These are phyloP conservation scores for Penicillium rolfsii DNA, from an alignment of 2,329 filamentous ascomycete genomes.

Conservation along the genomic window DNA sequence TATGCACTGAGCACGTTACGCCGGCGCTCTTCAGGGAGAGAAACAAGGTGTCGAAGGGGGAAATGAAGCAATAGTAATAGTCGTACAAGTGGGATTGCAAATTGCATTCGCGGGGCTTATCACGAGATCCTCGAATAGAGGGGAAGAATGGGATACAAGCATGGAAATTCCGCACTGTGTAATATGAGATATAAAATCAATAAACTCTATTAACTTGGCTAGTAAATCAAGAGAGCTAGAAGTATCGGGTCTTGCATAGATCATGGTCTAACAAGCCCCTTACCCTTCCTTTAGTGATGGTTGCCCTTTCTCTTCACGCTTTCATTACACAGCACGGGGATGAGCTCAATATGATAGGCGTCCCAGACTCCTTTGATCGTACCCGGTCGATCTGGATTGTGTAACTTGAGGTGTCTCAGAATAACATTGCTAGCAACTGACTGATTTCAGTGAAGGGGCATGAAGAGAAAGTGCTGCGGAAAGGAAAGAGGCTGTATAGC, in stretches of 20 bases:
- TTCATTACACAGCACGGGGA: slow-evolving; percentile 22
- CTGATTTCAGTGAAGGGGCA: not conserved
- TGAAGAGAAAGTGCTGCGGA: not conserved
- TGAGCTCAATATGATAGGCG: slow-evolving; percentile 20
- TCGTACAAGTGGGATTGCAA: slow-evolving; percentile 6
- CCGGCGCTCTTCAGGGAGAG: not conserved
- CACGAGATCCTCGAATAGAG: not conserved
- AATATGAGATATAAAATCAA: not conserved
- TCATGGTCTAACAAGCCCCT: slow-evolving; percentile 11
- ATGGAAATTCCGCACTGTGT: not conserved
- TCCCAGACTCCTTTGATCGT: slow-evolving; percentile 6
- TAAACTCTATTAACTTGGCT: not conserved
- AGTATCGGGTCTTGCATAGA: slow-evolving; percentile 1
- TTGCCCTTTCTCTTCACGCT: slow-evolving; percentile 13
- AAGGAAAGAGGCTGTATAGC: not conserved
- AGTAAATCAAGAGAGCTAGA: not conserved
- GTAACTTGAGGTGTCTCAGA: slow-evolving; percentile 30
- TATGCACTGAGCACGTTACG: slow-evolving; percentile 6
- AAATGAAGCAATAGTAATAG: not conserved
- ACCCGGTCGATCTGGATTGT: slow-evolving; percentile 19
- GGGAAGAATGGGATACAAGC: slow-evolving; percentile 1
- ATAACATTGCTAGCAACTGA: not conserved
- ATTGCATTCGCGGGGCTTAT: slow-evolving; percentile 3
- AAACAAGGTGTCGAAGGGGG: not conserved
- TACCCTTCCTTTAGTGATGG: not conserved